Base-by-base conservation (phyloP, 2,329 filamentous ascomycete species). In the Pseudogymnoascus sp. region DNA sequence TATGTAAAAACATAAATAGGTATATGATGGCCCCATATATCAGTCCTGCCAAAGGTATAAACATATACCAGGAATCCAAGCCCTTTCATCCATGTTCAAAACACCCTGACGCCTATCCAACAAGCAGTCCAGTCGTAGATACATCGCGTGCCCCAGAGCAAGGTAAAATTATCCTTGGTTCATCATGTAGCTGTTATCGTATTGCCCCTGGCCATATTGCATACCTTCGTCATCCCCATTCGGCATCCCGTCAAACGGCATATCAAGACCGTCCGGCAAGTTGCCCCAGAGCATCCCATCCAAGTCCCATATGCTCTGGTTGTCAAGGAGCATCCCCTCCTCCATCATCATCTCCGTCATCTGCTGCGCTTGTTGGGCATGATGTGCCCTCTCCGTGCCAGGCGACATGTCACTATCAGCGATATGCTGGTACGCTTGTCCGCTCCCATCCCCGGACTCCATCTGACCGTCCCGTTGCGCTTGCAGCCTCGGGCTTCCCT, bases 241-340 rank as follows among this genome's bases (percentile, higher is more conserved):
- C 49, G 69, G 66, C 43, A 73, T 62, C 5, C 69, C 68, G 62
- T 73, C 72, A 64, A 70, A 73, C 8, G 70, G 70, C 66, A 72
- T 69, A 59, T 73, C 70, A 11, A 73, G 63, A 0, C 71, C 74
- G 59, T 79, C 78, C 7, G 77, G 73, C 31, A 77, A 69, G 60
- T 75, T 75, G 40, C 77, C 75, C 82, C 82, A 84, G 68, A 78
- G 77, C 80, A 83, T 82, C 64, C 80, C 82, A 67, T 84, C 81
- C 7, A 84, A 72, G 69, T 84, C 82, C 81, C 82, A 84, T 9
- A 84, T 74, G 7, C 79, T 79, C 46, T 82, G 78, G 69, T 83
- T 79, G 68, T 83, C 80, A 25, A 84, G 73, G 70, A 83, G 76
- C 77, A 83, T 80, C 73, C 83, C 80, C 65, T 79, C 78, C 64